A percentile compares a stretch with the other conserved stretches of the same genome.
These are phyloP conservation scores for Phytophthora tubulina DNA, from an alignment of 352 stramenopile species.

Conservation along the genomic window DNA sequence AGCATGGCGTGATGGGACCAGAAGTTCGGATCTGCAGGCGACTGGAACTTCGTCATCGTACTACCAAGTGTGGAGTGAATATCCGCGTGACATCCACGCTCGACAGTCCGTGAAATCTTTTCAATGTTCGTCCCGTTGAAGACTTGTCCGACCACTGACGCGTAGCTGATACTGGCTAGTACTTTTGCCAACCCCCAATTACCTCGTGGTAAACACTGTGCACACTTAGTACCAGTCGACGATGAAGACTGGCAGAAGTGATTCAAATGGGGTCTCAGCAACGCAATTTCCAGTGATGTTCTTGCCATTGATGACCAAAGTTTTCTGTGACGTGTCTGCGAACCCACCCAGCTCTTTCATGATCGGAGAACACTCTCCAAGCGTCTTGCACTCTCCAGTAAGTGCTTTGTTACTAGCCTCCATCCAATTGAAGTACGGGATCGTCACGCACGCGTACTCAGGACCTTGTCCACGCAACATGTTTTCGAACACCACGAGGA, in stretches of 20 bases:
- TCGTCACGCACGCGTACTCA: conserved; percentile 66
- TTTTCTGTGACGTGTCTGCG: conserved; percentile 9
- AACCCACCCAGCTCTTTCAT: conserved; percentile 51
- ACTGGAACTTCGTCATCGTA: conserved; percentile 56
- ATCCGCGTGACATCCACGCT: conserved; percentile 59
- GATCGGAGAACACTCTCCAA: conserved; percentile 56
- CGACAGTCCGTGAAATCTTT: conserved; percentile 52
- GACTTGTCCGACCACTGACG: conserved; percentile 53
- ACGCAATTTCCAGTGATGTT: conserved; percentile 48
- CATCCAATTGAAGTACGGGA: conserved; percentile 84
- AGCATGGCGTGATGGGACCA: conserved; percentile 75
- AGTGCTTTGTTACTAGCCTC: conserved; percentile 49
- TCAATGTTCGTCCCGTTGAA: conserved; percentile 57
- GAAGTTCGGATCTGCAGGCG: conserved; percentile 69
- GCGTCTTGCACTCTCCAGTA: conserved; percentile 50
- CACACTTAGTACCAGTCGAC: conserved; percentile 24
- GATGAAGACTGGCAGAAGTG: conserved; percentile 60
- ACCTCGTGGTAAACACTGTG: conserved; percentile 55
- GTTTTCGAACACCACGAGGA: conserved; percentile 80
- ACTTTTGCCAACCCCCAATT: conserved; percentile 45
- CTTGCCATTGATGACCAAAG: conserved; percentile 54
- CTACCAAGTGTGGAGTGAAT: conserved; percentile 55
- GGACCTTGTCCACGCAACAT: conserved; percentile 69
- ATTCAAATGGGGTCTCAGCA: conserved; percentile 41
- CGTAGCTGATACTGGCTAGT: conserved; percentile 48